A percentile compares a stretch with the other conserved stretches of the same genome.
These are phyloP conservation scores for grape (Vitis vinifera) DNA, from an alignment of 164 flowering plant species.

Conservation along the genomic window DNA sequence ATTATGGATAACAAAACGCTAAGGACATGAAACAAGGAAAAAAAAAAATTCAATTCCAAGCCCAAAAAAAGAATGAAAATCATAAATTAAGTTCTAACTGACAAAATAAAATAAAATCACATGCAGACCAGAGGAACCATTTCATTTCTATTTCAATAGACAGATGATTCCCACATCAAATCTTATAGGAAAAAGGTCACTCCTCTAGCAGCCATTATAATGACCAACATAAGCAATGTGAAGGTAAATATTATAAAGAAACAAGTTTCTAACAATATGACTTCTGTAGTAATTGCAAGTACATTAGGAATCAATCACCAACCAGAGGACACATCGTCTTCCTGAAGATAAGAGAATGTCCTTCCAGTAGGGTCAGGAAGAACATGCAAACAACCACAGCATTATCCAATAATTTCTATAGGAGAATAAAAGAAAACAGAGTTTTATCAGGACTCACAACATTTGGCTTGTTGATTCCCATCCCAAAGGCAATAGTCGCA, in stretches of 20 bases:
- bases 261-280: not conserved
- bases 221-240: not conserved
- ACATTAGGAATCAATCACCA: too few relatives aligned
- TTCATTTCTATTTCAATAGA: not conserved
- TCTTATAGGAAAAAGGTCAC: not conserved
- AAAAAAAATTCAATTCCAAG: not conserved
- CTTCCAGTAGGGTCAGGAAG: too few relatives aligned
- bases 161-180: not conserved
- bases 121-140: too few relatives aligned
- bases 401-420: not conserved
- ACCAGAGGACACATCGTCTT: too few relatives aligned
- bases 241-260: not conserved
- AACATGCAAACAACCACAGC: not conserved
- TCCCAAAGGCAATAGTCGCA: slow-evolving; percentile 97
- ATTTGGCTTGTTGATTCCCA: slow-evolving; percentile 98
- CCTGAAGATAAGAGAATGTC: too few relatives aligned
- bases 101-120: too few relatives aligned
- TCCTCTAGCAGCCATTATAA: not conserved
- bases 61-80: too few relatives aligned
- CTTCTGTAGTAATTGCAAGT: not conserved
- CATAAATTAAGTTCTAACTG: too few relatives aligned
- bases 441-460: slow-evolving; percentile 62
- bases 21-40: slow-evolving; percentile 14
- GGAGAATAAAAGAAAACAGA: slow-evolving; percentile 6
- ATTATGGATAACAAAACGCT: slow-evolving; percentile 95